Evolutionary conservation across 495 filamentous ascomycete genomes (phyloP).

Genomic region (Aspergillus diversus): DNA sequence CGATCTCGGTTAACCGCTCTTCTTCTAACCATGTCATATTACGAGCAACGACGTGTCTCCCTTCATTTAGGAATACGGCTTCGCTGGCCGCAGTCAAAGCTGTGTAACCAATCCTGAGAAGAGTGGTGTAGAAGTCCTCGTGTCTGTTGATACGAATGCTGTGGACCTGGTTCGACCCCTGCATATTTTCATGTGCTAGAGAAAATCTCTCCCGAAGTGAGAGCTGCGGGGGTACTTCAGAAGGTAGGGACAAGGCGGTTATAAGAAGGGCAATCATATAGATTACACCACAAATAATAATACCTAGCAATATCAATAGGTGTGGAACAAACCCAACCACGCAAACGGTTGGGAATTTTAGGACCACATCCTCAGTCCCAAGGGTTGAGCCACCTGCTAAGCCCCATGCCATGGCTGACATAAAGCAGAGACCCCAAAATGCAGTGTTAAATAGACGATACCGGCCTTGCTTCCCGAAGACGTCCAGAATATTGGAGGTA

Average conservation of each 20-base stretch:
- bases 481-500: slow-evolving; percentile 79
- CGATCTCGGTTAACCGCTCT: slow-evolving; percentile 69
- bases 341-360: slow-evolving; percentile 90
- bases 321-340: slow-evolving; percentile 96
- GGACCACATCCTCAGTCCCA: slow-evolving; percentile 49
- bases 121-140: slow-evolving; percentile 93
- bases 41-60: slow-evolving; percentile 70
- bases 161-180: slow-evolving; percentile 82
- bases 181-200: slow-evolving; percentile 82
- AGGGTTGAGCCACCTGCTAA: slow-evolving; percentile 60
- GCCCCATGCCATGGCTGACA: slow-evolving; percentile 76
- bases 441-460: slow-evolving; percentile 83
- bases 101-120: slow-evolving; percentile 82
- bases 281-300: slow-evolving; percentile 70
- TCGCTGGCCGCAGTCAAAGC: slow-evolving; percentile 91
- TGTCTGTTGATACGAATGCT: slow-evolving; percentile 76
- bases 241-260: slow-evolving; percentile 70
- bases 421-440: slow-evolving; percentile 88
- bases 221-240: slow-evolving; percentile 35
- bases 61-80: slow-evolving; percentile 94
- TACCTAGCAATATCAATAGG: slow-evolving; percentile 78
- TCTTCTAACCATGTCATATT: slow-evolving; percentile 92
- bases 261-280: slow-evolving; percentile 76
- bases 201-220: slow-evolving; percentile 59
- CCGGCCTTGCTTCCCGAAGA: slow-evolving; percentile 75